Percentiles rank a stretch among this genome's conserved stretches.
Conservation (phyloP, 129 eudicot species). For the Arctium minus region DNA sequence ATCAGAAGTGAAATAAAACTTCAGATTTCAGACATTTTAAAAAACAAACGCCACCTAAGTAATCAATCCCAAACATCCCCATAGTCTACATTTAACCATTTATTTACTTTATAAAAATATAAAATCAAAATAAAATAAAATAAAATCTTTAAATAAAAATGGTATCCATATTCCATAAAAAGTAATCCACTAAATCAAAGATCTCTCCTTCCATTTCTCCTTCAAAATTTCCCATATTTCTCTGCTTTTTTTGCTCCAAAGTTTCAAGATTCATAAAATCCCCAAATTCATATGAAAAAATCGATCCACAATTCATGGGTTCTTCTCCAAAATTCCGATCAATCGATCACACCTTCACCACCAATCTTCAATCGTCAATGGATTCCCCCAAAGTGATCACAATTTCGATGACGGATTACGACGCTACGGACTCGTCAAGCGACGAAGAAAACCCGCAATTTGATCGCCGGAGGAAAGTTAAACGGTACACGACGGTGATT, state of each 20-base stretch:
- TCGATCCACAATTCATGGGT: background rate
- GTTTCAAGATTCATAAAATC: background rate
- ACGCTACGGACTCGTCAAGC: slow-evolving; percentile 61
- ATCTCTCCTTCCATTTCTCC: slow-evolving; percentile 17
- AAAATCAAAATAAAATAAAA: too few relatives aligned
- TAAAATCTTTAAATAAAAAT: background rate
- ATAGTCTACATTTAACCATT: too few relatives aligned
- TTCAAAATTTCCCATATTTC: slow-evolving; percentile 2
- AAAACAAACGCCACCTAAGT: too few relatives aligned
- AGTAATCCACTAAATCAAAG: slow-evolving; percentile 9
- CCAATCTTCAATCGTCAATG: background rate
- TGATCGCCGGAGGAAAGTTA: slow-evolving; percentile 28
- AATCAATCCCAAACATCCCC: too few relatives aligned
- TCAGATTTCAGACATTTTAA: too few relatives aligned
- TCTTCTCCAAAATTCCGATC: slow-evolving; percentile 12
- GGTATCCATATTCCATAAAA: background rate
- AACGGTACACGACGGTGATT: slow-evolving; percentile 39
- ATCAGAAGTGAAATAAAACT: too few relatives aligned
- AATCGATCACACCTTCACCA: slow-evolving; percentile 3
- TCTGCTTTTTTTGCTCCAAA: slow-evolving; percentile 21
- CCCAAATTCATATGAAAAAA: slow-evolving; percentile 1
- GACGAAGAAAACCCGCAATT: slow-evolving; percentile 34
- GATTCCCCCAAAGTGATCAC: slow-evolving; percentile 31
- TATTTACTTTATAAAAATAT: too few relatives aligned
- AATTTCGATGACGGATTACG: slow-evolving; percentile 40